These are phyloP conservation scores for Trametes versicolor DNA, from an alignment of 1,284 basidiomycete genomes.

Conservation along the genomic window DNA sequence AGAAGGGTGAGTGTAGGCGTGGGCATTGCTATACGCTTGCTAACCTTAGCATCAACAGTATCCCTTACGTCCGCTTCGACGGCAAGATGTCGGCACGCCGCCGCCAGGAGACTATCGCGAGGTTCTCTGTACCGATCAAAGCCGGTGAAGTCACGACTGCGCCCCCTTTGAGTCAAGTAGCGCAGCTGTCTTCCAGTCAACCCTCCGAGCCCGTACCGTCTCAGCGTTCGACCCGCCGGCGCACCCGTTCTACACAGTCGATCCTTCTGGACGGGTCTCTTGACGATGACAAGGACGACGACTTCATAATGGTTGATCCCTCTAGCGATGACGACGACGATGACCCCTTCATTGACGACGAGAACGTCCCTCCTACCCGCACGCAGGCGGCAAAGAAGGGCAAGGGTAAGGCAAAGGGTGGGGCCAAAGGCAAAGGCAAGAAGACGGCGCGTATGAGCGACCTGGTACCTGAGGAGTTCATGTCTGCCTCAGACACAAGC, in stretches of 20 bases:
- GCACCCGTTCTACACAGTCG: slow-evolving; percentile 33
- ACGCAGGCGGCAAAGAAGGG: slow-evolving; percentile 49
- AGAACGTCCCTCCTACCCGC: slow-evolving; percentile 44
- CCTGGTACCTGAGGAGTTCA: slow-evolving; percentile 5
- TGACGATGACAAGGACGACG: slow-evolving; percentile 44
- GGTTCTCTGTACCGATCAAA: slow-evolving; percentile 72
- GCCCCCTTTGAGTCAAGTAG: slow-evolving; percentile 20
- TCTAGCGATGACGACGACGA: slow-evolving; percentile 46
- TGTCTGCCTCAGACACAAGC: slow-evolving; percentile 21
- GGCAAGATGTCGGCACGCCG: slow-evolving; percentile 82
- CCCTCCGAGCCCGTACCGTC: slow-evolving; percentile 21
- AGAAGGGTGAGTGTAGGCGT: slow-evolving; percentile 57
- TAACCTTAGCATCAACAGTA: slow-evolving; percentile 52
- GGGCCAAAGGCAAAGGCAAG: slow-evolving; percentile 41
- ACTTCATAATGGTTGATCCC: slow-evolving; percentile 43
- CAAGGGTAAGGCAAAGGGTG: slow-evolving; percentile 50
- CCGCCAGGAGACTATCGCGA: slow-evolving; percentile 82
- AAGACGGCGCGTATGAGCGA: slow-evolving; percentile 11
- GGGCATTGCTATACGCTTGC: neutral
- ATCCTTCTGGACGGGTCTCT: slow-evolving; percentile 23
- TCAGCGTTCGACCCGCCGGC: slow-evolving; percentile 37
- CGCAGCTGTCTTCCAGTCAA: slow-evolving; percentile 27
- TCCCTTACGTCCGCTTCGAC: slow-evolving; percentile 83
- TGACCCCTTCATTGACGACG: slow-evolving; percentile 54
- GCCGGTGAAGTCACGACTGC: slow-evolving; percentile 42